Evolutionary conservation across 2,329 filamentous ascomycete species (phyloP).

Genomic region (Capronia americana): DNA sequence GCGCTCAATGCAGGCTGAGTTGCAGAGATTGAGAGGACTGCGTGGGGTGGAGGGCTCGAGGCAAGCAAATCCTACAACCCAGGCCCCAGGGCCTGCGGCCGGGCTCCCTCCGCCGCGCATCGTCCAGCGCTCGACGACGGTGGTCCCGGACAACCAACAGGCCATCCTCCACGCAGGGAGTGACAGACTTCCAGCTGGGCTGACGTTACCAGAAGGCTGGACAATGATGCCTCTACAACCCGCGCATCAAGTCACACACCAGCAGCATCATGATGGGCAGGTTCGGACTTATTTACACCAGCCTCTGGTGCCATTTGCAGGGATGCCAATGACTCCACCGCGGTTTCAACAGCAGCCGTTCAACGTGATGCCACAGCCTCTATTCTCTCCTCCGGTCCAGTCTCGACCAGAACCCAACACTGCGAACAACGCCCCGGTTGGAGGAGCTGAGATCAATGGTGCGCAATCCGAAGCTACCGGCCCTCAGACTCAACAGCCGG

Average conservation of each 20-base stretch:
- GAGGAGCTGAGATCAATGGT: slow-evolving; percentile 6
- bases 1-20: slow-evolving; percentile 70
- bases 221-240: slow-evolving; percentile 54
- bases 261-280: slow-evolving; percentile 9
- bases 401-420: not conserved
- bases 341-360: not conserved
- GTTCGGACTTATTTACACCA: not conserved
- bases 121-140: slow-evolving; percentile 10
- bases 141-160: slow-evolving; percentile 37
- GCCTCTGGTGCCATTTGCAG: not conserved
- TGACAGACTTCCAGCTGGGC: slow-evolving; percentile 56
- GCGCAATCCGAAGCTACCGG: not conserved
- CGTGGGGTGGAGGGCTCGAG: slow-evolving; percentile 43
- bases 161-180: slow-evolving; percentile 51
- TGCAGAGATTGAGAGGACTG: slow-evolving; percentile 67
- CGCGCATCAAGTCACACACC: slow-evolving; percentile 24
- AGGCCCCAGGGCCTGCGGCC: slow-evolving; percentile 20
- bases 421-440: slow-evolving; percentile 10
- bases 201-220: slow-evolving; percentile 61
- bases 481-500: slow-evolving; percentile 6
- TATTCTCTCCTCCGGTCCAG: not conserved
- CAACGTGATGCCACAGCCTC: not conserved
- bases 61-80: slow-evolving; percentile 25
- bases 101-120: slow-evolving; percentile 26
- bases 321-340: slow-evolving; percentile 1